phyloP scores from a whole-genome alignment of 257 asterid species.

The Mentha longifolia region DNA sequence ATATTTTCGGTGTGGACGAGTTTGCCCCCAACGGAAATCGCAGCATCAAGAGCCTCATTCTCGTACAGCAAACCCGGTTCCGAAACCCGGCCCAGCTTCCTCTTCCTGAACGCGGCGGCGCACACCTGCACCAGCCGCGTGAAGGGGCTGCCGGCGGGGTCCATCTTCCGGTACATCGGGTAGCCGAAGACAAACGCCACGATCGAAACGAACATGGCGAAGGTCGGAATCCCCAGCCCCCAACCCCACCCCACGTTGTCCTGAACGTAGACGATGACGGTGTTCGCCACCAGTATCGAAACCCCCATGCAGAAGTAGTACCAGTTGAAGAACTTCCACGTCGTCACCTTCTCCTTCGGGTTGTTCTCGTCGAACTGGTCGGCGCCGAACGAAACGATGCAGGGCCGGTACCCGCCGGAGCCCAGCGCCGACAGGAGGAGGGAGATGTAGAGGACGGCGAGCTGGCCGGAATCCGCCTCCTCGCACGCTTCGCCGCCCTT shows the following conservation, averaged over 20 bases:
- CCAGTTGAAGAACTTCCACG: slow-evolving; percentile 98
- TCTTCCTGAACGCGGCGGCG: slow-evolving; percentile 76
- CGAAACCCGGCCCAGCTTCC: slow-evolving; percentile 48
- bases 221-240: slow-evolving; percentile 82
- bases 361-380: slow-evolving; percentile 85
- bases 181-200: slow-evolving; percentile 65
- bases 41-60: slow-evolving; percentile 70
- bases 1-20: slow-evolving; percentile 68
- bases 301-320: slow-evolving; percentile 91
- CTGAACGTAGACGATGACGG: slow-evolving; percentile 78
- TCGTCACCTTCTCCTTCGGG: slow-evolving; percentile 60
- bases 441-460: slow-evolving; percentile 71
- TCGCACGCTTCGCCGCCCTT: slow-evolving; percentile 45
- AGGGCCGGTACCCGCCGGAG: slow-evolving; percentile 85
- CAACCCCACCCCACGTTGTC: slow-evolving; percentile 88
- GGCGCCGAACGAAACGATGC: slow-evolving; percentile 89
- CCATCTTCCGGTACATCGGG: slow-evolving; percentile 70
- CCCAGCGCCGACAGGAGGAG: slow-evolving; percentile 78
- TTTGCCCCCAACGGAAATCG: slow-evolving; percentile 71
- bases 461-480: slow-evolving; percentile 68
- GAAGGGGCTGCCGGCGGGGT: slow-evolving; percentile 93
- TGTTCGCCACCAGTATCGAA: slow-evolving; percentile 77
- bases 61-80: slow-evolving; percentile 53
- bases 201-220: slow-evolving; percentile 76
- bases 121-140: slow-evolving; percentile 84